Evolutionary conservation across 306 rosid species (phyloP), one percentile per base, ranked within the genome.

Genomic region (Castanopsis chinensis): DNA sequence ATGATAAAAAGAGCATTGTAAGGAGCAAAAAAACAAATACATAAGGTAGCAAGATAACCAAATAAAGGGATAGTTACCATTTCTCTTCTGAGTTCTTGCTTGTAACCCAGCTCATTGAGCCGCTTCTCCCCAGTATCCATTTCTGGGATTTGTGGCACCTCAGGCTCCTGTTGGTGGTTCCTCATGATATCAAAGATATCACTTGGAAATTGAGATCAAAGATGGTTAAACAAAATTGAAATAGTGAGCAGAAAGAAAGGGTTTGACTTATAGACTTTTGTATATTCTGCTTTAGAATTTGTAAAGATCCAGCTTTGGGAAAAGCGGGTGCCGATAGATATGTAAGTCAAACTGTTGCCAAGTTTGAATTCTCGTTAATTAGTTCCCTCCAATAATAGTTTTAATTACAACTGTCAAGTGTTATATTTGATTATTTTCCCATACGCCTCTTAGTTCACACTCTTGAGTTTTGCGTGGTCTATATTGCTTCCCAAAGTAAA

Each of bases 1-100:
- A 63, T 18, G 37, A 65, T 6, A 18, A 9, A n/a, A 55, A n/a
- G 52, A 41, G 37, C 6, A 21, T 58, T 11, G 0, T 20, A 5
- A 11, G 19, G 6, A 76, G 68, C 18, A 33, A 10, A 12, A 25
- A 21, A 49, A 59, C 57, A 14, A 37, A 37, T 37, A 37, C 74
- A 19, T 18, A 68, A 37, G 28, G 4, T 15, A 54, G 65, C 21
- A 76, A 52, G 73, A 80, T 60, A 53, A 73, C 53, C 21, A 73
- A 65, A 73, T 15, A 21, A 68, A 77, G 19, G 45, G 7, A 37
- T 37, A 18, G 21, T 33, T 56, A 91, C 97, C 97, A 91, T 89
- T 84, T 91, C 92, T 85, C 97, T 85, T 88, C 92, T 86, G 49
- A 91, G 87, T 90, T 91, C 97, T 88, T 89, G 97, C 92, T 91